A percentile compares a stretch with the other conserved stretches of the same genome.
Evolutionary conservation across 2,329 filamentous ascomycete species (phyloP).

Genomic region (Aureobasidium leucospermi): DNA sequence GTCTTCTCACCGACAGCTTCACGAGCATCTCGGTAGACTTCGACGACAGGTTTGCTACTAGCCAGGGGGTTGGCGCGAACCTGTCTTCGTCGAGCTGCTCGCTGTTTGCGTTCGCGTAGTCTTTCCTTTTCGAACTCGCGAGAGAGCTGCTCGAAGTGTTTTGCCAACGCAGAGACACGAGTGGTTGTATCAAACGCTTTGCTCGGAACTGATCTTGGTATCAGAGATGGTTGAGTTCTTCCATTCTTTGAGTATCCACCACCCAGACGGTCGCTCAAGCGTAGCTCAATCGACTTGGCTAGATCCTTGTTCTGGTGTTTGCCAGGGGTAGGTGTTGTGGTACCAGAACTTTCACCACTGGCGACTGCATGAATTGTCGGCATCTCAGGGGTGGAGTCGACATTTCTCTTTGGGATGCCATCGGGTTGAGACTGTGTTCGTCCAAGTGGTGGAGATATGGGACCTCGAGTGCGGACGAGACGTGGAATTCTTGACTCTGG

Average conservation of each 20-base stretch:
- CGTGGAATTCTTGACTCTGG: conserved; percentile 30
- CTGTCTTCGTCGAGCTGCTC: conserved; percentile 67
- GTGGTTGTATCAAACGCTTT: conserved; percentile 52
- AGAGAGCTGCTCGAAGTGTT: conserved; percentile 93
- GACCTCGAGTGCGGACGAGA: conserved; percentile 26
- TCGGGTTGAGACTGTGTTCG: conserved; percentile 47
- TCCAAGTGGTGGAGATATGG: conserved; percentile 40
- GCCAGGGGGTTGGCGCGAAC: conserved; percentile 82
- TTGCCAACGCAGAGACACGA: conserved; percentile 83
- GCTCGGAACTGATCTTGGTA: conserved; percentile 72
- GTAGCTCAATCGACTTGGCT: conserved; percentile 55
- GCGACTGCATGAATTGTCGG: conserved; percentile 13
- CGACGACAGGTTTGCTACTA: conserved; percentile 89
- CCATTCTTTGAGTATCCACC: conserved; percentile 56
- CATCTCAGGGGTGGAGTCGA: conserved; percentile 1
- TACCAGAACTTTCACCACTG: conserved; percentile 12
- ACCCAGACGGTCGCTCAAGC: conserved; percentile 65
- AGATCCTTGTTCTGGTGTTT: conserved; percentile 27
- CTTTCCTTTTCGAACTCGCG: conserved; percentile 95
- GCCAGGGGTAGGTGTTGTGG: conserved; percentile 11
- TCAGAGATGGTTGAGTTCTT: conserved; percentile 59
- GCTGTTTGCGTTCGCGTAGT: conserved; percentile 72
- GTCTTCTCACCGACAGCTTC: conserved; percentile 60
- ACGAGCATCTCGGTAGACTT: conserved; percentile 89
- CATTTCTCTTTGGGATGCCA: conserved; percentile 22